A percentile compares a stretch with the other conserved stretches of the same genome.
phyloP scores from a whole-genome alignment of 2,329 filamentous ascomycete genomes.

The Pseudogymnoascus sp. region DNA sequence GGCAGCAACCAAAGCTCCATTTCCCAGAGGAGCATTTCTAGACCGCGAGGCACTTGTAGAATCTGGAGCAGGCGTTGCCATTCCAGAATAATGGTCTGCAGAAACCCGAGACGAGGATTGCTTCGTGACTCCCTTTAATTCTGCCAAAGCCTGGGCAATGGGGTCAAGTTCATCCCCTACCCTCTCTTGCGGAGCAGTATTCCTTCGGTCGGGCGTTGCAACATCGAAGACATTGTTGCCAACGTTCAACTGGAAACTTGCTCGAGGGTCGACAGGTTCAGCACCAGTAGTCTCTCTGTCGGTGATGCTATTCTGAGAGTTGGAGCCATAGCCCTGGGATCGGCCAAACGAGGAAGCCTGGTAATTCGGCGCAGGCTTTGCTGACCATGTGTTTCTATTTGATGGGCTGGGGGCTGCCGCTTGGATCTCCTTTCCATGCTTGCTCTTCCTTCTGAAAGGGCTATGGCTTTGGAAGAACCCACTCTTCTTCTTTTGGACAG shows the following conservation, averaged over 20 bases:
- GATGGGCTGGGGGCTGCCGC: slow-evolving; percentile 27
- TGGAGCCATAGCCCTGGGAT: slow-evolving; percentile 34
- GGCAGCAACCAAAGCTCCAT: slow-evolving; percentile 43
- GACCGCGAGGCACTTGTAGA: slow-evolving; percentile 37
- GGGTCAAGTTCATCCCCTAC: slow-evolving; percentile 59
- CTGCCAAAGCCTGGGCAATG: slow-evolving; percentile 84
- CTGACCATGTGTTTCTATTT: slow-evolving; percentile 54
- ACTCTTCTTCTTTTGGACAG: slow-evolving; percentile 60
- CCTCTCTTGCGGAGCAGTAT: slow-evolving; percentile 40
- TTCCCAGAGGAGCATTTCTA: slow-evolving; percentile 33
- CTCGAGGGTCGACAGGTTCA: slow-evolving; percentile 82
- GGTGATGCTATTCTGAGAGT: slow-evolving; percentile 29
- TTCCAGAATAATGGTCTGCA: slow-evolving; percentile 93
- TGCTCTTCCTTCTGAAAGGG: slow-evolving; percentile 88
- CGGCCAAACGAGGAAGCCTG: slow-evolving; percentile 19
- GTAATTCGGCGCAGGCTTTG: background rate
- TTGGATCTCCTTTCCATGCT: slow-evolving; percentile 60
- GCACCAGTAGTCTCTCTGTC: slow-evolving; percentile 56
- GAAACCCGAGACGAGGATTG: slow-evolving; percentile 76
- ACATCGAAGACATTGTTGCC: slow-evolving; percentile 96
- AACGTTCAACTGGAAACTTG: slow-evolving; percentile 86
- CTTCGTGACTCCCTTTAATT: slow-evolving; percentile 82
- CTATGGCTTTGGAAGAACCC: slow-evolving; percentile 91
- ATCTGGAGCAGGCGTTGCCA: slow-evolving; percentile 69
- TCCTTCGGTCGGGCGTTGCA: slow-evolving; percentile 63